Base-by-base conservation (phyloP, 2,329 filamentous ascomycete species). In the Parasarocladium wereldwijsianum region DNA sequence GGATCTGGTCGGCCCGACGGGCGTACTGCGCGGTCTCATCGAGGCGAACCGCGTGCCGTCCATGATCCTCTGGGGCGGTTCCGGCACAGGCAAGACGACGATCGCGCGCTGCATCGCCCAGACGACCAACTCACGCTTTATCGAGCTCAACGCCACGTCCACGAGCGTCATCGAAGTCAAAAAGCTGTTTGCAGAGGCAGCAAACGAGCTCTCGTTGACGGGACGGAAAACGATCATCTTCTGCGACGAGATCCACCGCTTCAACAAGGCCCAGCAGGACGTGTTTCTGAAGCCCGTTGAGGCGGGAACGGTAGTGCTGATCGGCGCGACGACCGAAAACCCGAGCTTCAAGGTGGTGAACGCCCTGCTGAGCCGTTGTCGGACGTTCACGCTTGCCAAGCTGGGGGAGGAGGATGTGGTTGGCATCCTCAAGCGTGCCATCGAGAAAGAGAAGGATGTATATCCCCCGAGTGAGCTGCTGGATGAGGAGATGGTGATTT, bases 261-360 rank as follows among this genome's bases (percentile, higher is more conserved):
- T 93, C 60, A 80, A 70, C 41, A 94, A 93, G 55, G 67, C 76
- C 0, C 90, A 96, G 50, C 90, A 98, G 48, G 90, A 96, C 52
- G 80, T 94, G 1, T 96, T 96, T 42, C 62, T 98, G 2, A 83
- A 79, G 11, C 87, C 87, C 0, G 87, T 96, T 14, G 90, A 98
- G 54, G 76, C 76, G 1, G 90, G 90, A 5, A 80, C 81, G 17
- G 77, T 98, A 39, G 94, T 83, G 0, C 62, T 98, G 17, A 90
- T 96, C 36, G 90, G 86, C 8, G 90, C 90, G 6, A 98, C 90
- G 4, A 98, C 90, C 0, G 90, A 98, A 52, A 98, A 98, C 41
- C 90, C 90, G 0, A 87, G 79, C 4, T 96, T 96, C 62, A 87
- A 92, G 45, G 74, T 98, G 24, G 81, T 90, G 42, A 77, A 73